Percentiles rank a stretch among this genome's conserved stretches.
Conservation (phyloP, 352 stramenopile species). For the Globisporangium heterothallicum region DNA sequence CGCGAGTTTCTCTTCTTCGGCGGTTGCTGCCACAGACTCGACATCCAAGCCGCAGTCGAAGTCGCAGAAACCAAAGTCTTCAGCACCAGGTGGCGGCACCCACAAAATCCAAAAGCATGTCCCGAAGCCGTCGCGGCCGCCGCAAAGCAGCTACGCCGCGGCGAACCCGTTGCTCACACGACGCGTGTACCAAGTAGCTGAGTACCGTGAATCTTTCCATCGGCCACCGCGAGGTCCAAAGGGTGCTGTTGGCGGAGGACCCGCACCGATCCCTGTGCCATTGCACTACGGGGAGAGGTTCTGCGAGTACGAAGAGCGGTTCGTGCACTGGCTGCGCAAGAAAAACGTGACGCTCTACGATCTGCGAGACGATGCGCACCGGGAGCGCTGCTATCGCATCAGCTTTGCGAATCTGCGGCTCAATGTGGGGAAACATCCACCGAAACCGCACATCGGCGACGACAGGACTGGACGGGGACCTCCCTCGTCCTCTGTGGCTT, state of each 20-base stretch:
- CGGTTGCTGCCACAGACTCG: not conserved
- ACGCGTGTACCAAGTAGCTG: not conserved
- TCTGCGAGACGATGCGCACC: not conserved
- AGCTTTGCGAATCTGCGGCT: conserved; percentile 12
- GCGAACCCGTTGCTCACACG: not conserved
- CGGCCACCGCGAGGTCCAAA: not conserved
- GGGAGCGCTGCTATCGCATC: conserved; percentile 9
- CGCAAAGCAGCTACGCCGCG: not conserved
- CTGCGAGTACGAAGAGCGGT: conserved; percentile 14
- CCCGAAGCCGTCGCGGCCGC: not conserved
- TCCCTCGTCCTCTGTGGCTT: too few relatives aligned
- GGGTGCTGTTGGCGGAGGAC: too few relatives aligned
- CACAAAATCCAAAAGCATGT: too few relatives aligned
- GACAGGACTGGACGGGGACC: too few relatives aligned
- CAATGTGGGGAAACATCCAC: not conserved
- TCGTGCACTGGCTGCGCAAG: conserved; percentile 14
- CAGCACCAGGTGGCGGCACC: too few relatives aligned
- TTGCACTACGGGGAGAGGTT: conserved; percentile 10
- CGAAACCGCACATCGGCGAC: too few relatives aligned
- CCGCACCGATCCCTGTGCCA: conserved; percentile 11
- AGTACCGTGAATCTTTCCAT: not conserved
- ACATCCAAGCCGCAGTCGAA: not conserved
- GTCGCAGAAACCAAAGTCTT: conserved; percentile 1
- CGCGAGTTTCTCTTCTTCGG: not conserved
- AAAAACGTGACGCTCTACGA: conserved; percentile 1